These are phyloP conservation scores for Beta vulgaris DNA, from an alignment of 148 eudicot species.

Conservation along the genomic window DNA sequence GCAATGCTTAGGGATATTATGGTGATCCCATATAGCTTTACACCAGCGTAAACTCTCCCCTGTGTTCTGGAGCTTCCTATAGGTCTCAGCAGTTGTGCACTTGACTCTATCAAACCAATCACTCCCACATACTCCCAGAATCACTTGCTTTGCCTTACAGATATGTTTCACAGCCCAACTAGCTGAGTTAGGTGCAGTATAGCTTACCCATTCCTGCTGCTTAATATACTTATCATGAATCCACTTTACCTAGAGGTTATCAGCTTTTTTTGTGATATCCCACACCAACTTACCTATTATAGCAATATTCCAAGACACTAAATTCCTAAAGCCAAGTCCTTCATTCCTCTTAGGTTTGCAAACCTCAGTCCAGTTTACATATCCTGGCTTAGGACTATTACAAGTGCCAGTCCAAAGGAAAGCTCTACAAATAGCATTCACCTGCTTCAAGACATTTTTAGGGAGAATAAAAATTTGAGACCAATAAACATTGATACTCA, in stretches of 20 bases:
- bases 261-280: not conserved
- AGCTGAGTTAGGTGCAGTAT: not conserved
- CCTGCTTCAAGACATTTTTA: not conserved
- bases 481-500: too few relatives aligned
- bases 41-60: too few relatives aligned
- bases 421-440: too few relatives aligned
- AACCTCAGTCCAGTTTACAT: not conserved
- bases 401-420: not conserved
- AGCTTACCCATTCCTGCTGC: not conserved
- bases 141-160: too few relatives aligned
- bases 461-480: too few relatives aligned
- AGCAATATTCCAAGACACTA: not conserved
- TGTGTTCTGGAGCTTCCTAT: too few relatives aligned
- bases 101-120: too few relatives aligned
- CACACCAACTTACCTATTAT: not conserved
- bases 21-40: too few relatives aligned
- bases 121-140: too few relatives aligned
- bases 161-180: not conserved
- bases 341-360: not conserved
- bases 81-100: too few relatives aligned
- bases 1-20: too few relatives aligned
- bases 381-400: not conserved
- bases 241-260: not conserved
- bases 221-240: not conserved
- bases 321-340: not conserved